phyloP scores from a whole-genome alignment of 352 stramenopile species.

The Pythium sukuiense region DNA sequence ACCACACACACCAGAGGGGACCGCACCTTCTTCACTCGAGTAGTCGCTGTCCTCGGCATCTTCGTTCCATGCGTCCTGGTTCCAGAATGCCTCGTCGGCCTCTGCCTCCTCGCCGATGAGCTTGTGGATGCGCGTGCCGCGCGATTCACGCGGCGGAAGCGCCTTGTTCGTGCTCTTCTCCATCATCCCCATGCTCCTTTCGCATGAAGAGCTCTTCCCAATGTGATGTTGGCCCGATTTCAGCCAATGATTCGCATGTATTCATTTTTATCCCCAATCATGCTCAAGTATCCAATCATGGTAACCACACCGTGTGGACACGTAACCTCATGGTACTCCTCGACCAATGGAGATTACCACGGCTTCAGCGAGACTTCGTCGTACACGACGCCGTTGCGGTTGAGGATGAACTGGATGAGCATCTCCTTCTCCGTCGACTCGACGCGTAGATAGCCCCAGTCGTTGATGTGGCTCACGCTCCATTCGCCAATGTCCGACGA shows the following conservation, averaged over 20 bases:
- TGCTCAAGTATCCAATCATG: too few species aligned
- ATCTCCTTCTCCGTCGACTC: slow-evolving; percentile 64
- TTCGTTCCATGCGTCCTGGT: slow-evolving; percentile 82
- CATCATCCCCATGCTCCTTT: not conserved
- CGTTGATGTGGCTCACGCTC: slow-evolving; percentile 78
- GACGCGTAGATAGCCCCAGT: slow-evolving; percentile 76
- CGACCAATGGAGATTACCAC: slow-evolving; percentile 34
- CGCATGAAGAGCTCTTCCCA: not conserved
- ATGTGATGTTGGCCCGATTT: not conserved
- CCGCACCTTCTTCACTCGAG: slow-evolving; percentile 80
- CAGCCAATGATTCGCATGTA: not conserved
- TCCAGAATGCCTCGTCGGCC: slow-evolving; percentile 87
- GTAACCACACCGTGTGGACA: too few species aligned
- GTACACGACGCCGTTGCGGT: slow-evolving; percentile 78
- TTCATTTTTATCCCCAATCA: slow-evolving; percentile 12
- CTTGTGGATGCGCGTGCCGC: slow-evolving; percentile 77
- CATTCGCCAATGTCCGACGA: slow-evolving; percentile 68
- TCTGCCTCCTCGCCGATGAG: slow-evolving; percentile 87
- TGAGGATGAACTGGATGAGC: slow-evolving; percentile 77
- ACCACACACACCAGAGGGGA: not conserved
- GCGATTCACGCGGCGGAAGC: slow-evolving; percentile 64
- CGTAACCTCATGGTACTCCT: not conserved
- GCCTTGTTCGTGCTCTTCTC: slow-evolving; percentile 17
- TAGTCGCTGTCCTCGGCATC: slow-evolving; percentile 87
- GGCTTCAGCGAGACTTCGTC: slow-evolving; percentile 66